Evolutionary conservation across 2,329 filamentous ascomycete genomes (phyloP), one percentile per base, ranked within the genome.

Genomic region (Colletotrichum costaricense): DNA sequence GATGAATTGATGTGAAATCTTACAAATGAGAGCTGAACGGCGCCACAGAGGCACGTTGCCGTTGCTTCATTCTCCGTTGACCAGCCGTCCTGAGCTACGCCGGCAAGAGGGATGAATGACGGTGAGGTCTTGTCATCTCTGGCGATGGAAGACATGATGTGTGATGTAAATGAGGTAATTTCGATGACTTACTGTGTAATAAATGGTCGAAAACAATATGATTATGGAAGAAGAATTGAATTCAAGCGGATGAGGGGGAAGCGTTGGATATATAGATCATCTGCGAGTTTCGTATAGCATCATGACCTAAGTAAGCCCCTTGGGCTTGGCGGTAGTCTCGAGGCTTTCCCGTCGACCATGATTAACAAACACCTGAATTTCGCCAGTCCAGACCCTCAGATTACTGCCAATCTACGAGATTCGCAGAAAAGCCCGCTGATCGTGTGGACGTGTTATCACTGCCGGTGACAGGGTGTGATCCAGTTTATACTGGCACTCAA

Each of bases 1-100:
- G 6, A 26, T 12, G 19, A 5, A 11, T 5, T 4, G 60, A 1
- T 12, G 24, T 16, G 54, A 8, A 46, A 4, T 83, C 84, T 80
- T 80, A 89, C 87, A 63, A 91, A 86, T 56, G 82, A 77, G 1
- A 91, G 79, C 71, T 91, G 88, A 0, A 91, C 87, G 6, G 86
- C 81, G n/a, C 89, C 89, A 74, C 89, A 91, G 77, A 86, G 90
- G 76, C 89, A 92, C 1, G 89, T 90, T 0, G 89, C 88, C 7
- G 89, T 90, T 5, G 88, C 88, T 76, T 85, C 81, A 11, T 82
- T 79, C 4, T 85, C 82, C 0, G 71, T 88, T 0, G 84, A 86
- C 81, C 83, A 87, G 65, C 86, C 84, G 69, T 88, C 85, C 16
- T 77, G 71, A 52, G 80, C 80, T 1, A 77, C 26, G 33, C 83